Conservation (phyloP, 1,284 basidiomycete genomes). For the Moesziomyces aphidis region DNA sequence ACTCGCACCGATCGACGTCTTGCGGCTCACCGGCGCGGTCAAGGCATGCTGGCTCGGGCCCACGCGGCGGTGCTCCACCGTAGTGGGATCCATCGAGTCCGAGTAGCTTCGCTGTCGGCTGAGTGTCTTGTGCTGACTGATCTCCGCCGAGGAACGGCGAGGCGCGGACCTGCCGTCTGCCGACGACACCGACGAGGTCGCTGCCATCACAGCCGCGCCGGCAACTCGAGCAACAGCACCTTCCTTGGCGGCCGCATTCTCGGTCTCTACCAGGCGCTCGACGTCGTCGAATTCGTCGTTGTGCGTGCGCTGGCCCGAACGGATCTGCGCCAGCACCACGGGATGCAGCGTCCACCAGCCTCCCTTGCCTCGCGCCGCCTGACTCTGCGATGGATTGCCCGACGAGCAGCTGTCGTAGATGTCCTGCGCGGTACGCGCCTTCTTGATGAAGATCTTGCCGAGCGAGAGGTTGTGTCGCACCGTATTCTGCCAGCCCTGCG, state of each 20-base stretch:
- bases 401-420: slow-evolving; percentile 58
- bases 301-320: slow-evolving; percentile 36
- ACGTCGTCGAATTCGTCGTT: slow-evolving; percentile 49
- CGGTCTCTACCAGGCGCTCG: slow-evolving; percentile 43
- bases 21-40: slow-evolving; percentile 35
- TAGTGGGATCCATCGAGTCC: slow-evolving; percentile 34
- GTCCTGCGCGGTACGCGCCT: slow-evolving; percentile 50
- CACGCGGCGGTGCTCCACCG: slow-evolving; percentile 17
- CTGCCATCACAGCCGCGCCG: slow-evolving; percentile 6
- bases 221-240: neutral
- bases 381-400: slow-evolving; percentile 50
- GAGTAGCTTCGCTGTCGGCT: slow-evolving; percentile 50
- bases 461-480: slow-evolving; percentile 63
- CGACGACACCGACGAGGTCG: slow-evolving; percentile 10
- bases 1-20: slow-evolving; percentile 12
- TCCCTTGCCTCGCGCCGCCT: slow-evolving; percentile 55
- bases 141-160: slow-evolving; percentile 8
- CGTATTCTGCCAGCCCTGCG: slow-evolving; percentile 63
- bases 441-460: slow-evolving; percentile 61
- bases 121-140: slow-evolving; percentile 11
- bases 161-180: slow-evolving; percentile 1
- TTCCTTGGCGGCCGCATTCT: slow-evolving; percentile 21
- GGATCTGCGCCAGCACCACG: slow-evolving; percentile 43
- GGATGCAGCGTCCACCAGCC: slow-evolving; percentile 59
- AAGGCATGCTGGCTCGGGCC: slow-evolving; percentile 12